Evolutionary conservation across 192 early-diverging fungal genomes (phyloP).

Genomic region (Backusella sp.): DNA sequence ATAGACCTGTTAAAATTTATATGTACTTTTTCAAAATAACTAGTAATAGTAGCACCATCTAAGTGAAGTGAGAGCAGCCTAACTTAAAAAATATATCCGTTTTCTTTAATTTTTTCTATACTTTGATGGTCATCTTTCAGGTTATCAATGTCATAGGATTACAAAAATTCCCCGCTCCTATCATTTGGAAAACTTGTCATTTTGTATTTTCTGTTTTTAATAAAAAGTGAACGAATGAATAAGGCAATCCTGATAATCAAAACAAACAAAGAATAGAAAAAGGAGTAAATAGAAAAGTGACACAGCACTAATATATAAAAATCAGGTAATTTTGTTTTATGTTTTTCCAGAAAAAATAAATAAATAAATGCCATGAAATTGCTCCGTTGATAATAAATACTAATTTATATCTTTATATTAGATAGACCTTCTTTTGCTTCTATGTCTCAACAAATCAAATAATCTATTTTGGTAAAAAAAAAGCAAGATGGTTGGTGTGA

Average conservation of each 20-base stretch:
- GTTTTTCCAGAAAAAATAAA: neutral
- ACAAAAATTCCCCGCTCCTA: neutral
- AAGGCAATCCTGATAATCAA: neutral
- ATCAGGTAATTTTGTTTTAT: neutral
- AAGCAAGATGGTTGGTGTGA: neutral
- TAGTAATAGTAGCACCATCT: neutral
- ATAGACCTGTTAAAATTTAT: too few relatives aligned
- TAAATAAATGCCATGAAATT: neutral
- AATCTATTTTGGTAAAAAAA: neutral
- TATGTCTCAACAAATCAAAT: neutral
- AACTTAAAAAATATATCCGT: neutral
- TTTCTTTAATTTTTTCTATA: neutral
- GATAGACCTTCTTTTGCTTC: neutral
- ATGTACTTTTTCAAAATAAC: neutral
- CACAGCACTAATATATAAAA: neutral
- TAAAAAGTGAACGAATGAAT: neutral
- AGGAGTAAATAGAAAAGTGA: neutral
- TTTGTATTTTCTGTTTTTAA: neutral
- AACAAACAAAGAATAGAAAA: neutral
- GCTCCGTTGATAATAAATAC: neutral
- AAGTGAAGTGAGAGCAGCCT: neutral
- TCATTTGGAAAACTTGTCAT: neutral
- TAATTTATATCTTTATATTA: neutral
- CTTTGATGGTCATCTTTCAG: neutral
- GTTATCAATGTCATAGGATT: neutral